Percentiles rank a stretch among this genome's conserved stretches.
Conservation (phyloP, 805 yeast species). For the Candida nitratophila region DNA sequence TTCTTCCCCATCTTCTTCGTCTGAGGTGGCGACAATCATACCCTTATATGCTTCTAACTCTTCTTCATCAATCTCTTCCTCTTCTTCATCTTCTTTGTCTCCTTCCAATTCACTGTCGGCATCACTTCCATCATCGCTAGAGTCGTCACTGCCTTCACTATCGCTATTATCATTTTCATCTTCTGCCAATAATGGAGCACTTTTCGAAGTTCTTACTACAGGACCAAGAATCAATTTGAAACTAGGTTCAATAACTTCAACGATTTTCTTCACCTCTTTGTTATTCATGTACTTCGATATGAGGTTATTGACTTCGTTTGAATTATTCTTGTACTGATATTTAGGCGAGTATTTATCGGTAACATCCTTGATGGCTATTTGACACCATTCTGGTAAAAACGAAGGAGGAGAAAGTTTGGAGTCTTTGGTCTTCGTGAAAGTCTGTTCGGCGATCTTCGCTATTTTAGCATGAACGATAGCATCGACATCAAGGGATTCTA, state of each 20-base stretch:
- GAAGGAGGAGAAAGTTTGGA: slow-evolving; percentile 27
- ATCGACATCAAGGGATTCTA: slow-evolving; percentile 1
- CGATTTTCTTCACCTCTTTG: slow-evolving; percentile 28
- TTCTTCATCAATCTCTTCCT: slow-evolving; percentile 13
- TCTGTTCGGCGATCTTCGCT: slow-evolving; percentile 8
- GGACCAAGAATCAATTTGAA: slow-evolving; percentile 21
- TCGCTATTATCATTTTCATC: slow-evolving; percentile 16
- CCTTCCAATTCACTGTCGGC: slow-evolving; percentile 9
- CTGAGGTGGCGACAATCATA: slow-evolving; percentile 36
- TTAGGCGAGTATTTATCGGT: slow-evolving; percentile 36
- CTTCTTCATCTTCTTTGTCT: slow-evolving; percentile 11
- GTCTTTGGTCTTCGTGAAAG: slow-evolving; percentile 27
- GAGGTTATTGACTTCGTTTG: slow-evolving; percentile 35
- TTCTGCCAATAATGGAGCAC: slow-evolving; percentile 11
- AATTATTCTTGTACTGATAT: slow-evolving; percentile 33
- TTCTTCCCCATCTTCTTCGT: slow-evolving; percentile 30
- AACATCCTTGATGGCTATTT: slow-evolving; percentile 23
- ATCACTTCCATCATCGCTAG: slow-evolving; percentile 14
- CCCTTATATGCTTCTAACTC: slow-evolving; percentile 18
- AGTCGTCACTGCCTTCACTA: slow-evolving; percentile 15
- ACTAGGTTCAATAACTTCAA: slow-evolving; percentile 17
- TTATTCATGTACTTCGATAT: slow-evolving; percentile 43
- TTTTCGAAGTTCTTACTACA: slow-evolving; percentile 12
- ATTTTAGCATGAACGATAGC: slow-evolving; percentile 7
- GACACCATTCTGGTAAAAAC: slow-evolving; percentile 28